phyloP scores from a whole-genome alignment of 495 filamentous ascomycete species.

The Lophium mytilinum region DNA sequence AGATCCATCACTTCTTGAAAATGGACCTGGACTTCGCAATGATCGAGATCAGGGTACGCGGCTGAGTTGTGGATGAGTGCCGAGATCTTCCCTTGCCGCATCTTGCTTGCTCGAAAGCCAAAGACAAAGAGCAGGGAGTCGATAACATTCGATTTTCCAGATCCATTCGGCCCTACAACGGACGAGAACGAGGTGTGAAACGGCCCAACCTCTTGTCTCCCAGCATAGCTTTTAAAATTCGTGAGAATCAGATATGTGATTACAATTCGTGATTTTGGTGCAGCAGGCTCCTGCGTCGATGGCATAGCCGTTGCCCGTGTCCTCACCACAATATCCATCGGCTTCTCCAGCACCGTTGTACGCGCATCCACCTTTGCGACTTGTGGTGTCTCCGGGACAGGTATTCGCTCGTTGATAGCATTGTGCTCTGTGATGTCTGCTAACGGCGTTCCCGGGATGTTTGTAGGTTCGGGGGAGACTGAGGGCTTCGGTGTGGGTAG shows the following conservation, averaged over 20 bases:
- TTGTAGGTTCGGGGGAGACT: slow-evolving; percentile 43
- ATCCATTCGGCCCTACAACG: slow-evolving; percentile 95
- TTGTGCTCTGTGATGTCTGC: slow-evolving; percentile 64
- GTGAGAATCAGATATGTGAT: slow-evolving; percentile 82
- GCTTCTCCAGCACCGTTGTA: slow-evolving; percentile 70
- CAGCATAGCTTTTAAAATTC: slow-evolving; percentile 99
- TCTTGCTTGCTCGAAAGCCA: slow-evolving; percentile 96
- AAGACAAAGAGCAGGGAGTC: slow-evolving; percentile 97
- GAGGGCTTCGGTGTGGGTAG: slow-evolving; percentile 44
- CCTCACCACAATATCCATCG: slow-evolving; percentile 91
- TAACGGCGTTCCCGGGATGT: slow-evolving; percentile 48
- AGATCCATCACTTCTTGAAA: slow-evolving; percentile 91
- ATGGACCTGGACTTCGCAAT: slow-evolving; percentile 91
- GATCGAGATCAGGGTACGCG: slow-evolving; percentile 69
- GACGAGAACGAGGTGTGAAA: slow-evolving; percentile 99
- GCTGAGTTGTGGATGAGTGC: slow-evolving; percentile 96
- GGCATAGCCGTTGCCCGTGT: slow-evolving; percentile 64
- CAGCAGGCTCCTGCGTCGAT: slow-evolving; percentile 55
- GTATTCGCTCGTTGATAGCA: slow-evolving; percentile 54
- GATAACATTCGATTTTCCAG: slow-evolving; percentile 97
- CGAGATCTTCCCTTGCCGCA: slow-evolving; percentile 97
- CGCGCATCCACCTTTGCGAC: slow-evolving; percentile 60
- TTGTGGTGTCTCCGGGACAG: slow-evolving; percentile 6
- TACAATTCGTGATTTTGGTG: slow-evolving; percentile 75
- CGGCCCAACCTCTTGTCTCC: slow-evolving; percentile 86